Percentiles rank a stretch among this genome's conserved stretches.
Evolutionary conservation across 2,329 filamentous ascomycete genomes (phyloP).

Genomic region (Cytospora leucostoma): DNA sequence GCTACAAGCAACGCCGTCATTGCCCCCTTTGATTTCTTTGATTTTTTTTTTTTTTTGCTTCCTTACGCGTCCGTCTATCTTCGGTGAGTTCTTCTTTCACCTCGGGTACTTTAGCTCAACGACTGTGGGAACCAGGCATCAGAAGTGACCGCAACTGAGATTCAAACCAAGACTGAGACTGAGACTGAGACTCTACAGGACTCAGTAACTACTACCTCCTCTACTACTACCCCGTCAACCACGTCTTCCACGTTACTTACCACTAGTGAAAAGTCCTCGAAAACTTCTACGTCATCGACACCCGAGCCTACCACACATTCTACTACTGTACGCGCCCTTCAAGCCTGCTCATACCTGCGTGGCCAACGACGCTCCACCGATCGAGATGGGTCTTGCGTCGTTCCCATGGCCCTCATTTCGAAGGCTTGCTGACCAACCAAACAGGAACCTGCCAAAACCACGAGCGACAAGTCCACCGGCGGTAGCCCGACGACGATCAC

Average conservation of each 20-base stretch:
- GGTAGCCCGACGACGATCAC: constrained; percentile 33
- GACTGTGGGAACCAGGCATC: constrained; percentile 32
- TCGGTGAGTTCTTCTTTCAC: background rate
- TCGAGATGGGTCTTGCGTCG: background rate
- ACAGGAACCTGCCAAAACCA: constrained; percentile 31
- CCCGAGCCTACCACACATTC: constrained; percentile 12
- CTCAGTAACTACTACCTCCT: constrained; percentile 37
- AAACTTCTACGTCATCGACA: constrained; percentile 18
- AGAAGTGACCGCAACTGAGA: constrained; percentile 28
- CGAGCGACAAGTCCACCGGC: constrained; percentile 34
- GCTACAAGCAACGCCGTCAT: background rate
- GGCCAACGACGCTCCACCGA: background rate
- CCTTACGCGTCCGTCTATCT: background rate
- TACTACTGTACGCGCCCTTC: constrained; percentile 18
- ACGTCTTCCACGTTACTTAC: constrained; percentile 33
- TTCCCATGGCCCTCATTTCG: background rate
- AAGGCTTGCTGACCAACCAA: constrained; percentile 18
- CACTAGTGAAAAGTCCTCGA: constrained; percentile 27
- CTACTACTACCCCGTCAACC: constrained; percentile 35
- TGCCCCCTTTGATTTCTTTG: background rate
- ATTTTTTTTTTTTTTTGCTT: too few relatives aligned
- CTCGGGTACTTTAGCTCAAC: constrained; percentile 22
- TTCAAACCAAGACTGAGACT: constrained; percentile 28
- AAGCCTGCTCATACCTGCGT: background rate
- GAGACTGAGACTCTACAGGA: constrained; percentile 40